Evolutionary conservation across 768 basidiomycete species (phyloP), one percentile per base, ranked within the genome.

Genomic region (Suillus fuscotomentosus): DNA sequence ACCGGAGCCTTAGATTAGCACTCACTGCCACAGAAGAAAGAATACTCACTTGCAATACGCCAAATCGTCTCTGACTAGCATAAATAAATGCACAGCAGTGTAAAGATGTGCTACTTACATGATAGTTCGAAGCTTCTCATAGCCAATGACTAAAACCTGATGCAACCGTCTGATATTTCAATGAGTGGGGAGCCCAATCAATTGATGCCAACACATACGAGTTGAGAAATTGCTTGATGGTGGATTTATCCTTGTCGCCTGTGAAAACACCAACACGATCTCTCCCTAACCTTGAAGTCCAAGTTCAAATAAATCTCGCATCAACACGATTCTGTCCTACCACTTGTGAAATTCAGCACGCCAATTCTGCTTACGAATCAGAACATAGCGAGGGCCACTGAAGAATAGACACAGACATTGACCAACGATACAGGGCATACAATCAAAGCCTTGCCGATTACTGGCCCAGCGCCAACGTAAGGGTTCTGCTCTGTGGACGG

Each of bases 301-400:
- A 63, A 48, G 17, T 36, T 48, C n/a, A 27, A 14, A 43, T 47
- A 57, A 3, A 60, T 66, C 36, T 45, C 74, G 20, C 73, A 6
- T 59, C 1, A 13, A 10, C 41, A 59, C 17, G 17, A 31, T 42
- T 42, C 57, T 76, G 15, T 82, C 89, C 38, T 79, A 88, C 96
- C 97, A 99, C 79, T 99, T 99, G 69, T 90, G 84, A 72, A 99
- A 95, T 75, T 99, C 97, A 48, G 87, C 88, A 73, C 87, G 90
- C 97, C 97, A 99, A 72, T 98, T 99, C 89, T 97, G 50, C 17
- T 36, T 55, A 27, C 55, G 67, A 53, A 41, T 47, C 39, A 41
- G 20, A 5, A 66, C 11, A 68, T 27, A 63, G 36, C 15, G 41
- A 20, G 14, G 56, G 36, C 22, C 11, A n/a, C n/a, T 36, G 20